Evolutionary conservation across 2,329 filamentous ascomycete genomes (phyloP), one percentile per base, ranked within the genome.

Genomic region (Corinectria fuckeliana): DNA sequence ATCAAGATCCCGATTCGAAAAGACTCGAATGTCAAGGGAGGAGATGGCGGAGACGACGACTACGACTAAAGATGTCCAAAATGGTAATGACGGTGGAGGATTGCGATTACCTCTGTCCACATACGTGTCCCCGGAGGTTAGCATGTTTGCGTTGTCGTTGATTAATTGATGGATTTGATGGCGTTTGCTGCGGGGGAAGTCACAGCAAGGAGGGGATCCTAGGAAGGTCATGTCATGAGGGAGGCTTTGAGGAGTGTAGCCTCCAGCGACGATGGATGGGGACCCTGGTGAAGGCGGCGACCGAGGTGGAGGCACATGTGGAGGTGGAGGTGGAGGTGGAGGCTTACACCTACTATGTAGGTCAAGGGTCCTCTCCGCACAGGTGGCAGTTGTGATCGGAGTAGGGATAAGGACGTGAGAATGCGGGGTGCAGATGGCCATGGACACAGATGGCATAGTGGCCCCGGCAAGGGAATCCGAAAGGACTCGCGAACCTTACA

Each of bases 1-100:
- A 96, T 97, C 77, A 97, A 97, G 77, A 97, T 98, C 21, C 94
- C 94, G 0, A 97, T 98, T 54, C 83, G 94, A 20, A 97, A 97
- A 76, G 94, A 97, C 71, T 88, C 90, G 1, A 82, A 81, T 56
- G 74, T 78, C 38, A 80, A 80, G 63, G 82, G 81, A 32, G 79
- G 79, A 16, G 81, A 85, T 44, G 82, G 82, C 26, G 83, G 84
- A 13, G 82, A 85, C n/a, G 80, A 84, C 23, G 73, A 76, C 36
- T 74, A 65, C 26, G 74, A 75, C 23, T 75, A 69, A 26, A 23
- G 7, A 23, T 9, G 23, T 38, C 18, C 13, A 11, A 11, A 30
- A 23, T 16, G 16, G 7, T 13, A 39, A 26, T n/a, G 8, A 39
- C 6, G n/a, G n/a, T n/a, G n/a, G n/a, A n/a, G n/a, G n/a, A n/a